Conservation (phyloP, 352 stramenopile genomes). For the Phytophthora vignae region DNA sequence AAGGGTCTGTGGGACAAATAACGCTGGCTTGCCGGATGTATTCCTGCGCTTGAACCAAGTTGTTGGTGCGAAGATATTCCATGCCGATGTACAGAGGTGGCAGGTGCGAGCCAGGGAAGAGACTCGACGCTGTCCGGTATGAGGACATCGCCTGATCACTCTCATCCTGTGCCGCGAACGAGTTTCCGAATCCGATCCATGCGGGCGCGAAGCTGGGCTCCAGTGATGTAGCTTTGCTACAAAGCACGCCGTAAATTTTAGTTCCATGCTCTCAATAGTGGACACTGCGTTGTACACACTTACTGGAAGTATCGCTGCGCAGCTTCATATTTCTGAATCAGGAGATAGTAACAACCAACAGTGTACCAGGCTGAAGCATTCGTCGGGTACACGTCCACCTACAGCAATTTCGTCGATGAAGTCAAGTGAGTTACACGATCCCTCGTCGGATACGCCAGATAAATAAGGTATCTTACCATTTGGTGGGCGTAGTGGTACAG, state of each 20-base stretch:
- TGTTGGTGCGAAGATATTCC: slow-evolving; percentile 98
- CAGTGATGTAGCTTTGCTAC: slow-evolving; percentile 91
- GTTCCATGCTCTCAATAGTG: neutral
- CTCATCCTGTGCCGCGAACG: slow-evolving; percentile 97
- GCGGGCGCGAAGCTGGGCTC: slow-evolving; percentile 94
- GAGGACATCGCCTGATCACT: slow-evolving; percentile 98
- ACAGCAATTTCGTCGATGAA: neutral
- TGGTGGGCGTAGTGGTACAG: slow-evolving; percentile 97
- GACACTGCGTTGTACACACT: slow-evolving; percentile 14
- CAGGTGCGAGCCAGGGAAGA: slow-evolving; percentile 94
- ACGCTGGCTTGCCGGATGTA: slow-evolving; percentile 91
- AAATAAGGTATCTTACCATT: slow-evolving; percentile 61
- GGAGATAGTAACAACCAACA: slow-evolving; percentile 97
- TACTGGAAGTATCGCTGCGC: slow-evolving; percentile 97
- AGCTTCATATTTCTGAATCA: slow-evolving; percentile 94
- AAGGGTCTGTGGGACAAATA: slow-evolving; percentile 91
- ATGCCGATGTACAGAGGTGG: slow-evolving; percentile 97
- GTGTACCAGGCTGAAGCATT: slow-evolving; percentile 95
- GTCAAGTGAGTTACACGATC: slow-evolving; percentile 1
- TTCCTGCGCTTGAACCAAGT: slow-evolving; percentile 94
- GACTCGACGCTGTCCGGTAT: slow-evolving; percentile 94
- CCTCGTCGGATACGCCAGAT: neutral
- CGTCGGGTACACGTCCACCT: slow-evolving; percentile 95
- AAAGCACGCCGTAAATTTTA: slow-evolving; percentile 7
- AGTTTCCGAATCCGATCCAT: slow-evolving; percentile 97